Percentiles rank a stretch among this genome's conserved stretches.
phyloP scores from a whole-genome alignment of 2,329 filamentous ascomycete genomes.

The Talaromyces sp. region DNA sequence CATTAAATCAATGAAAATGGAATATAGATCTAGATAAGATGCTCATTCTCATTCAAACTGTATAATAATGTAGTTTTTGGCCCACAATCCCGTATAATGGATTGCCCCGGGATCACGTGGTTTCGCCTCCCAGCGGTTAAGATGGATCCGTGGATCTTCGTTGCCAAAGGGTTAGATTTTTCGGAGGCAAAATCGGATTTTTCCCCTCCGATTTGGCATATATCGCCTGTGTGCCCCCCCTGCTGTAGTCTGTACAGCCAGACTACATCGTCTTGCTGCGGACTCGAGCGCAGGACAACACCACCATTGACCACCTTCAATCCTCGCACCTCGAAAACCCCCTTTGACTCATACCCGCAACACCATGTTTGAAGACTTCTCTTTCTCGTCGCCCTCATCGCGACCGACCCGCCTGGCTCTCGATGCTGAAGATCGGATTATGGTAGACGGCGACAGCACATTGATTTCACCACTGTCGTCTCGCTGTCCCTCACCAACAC shows the following conservation, averaged over 20 bases:
- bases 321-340: not conserved
- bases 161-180: not conserved
- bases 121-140: slow-evolving; percentile 3
- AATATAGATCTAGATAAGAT: not conserved
- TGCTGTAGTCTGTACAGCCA: slow-evolving; percentile 2
- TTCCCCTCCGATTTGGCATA: not conserved
- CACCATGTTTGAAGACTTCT: slow-evolving; percentile 47
- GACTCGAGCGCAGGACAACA: slow-evolving; percentile 14
- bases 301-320: slow-evolving; percentile 1
- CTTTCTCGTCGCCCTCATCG: slow-evolving; percentile 43
- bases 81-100: not conserved
- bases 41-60: not conserved
- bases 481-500: slow-evolving; percentile 47
- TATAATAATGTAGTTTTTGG: not conserved
- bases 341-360: slow-evolving; percentile 3
- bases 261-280: slow-evolving; percentile 10
- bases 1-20: not conserved
- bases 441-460: slow-evolving; percentile 40
- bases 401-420: slow-evolving; percentile 29
- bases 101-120: not conserved
- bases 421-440: slow-evolving; percentile 39
- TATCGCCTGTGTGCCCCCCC: not conserved
- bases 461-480: slow-evolving; percentile 47
- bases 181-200: slow-evolving; percentile 4
- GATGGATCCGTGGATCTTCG: slow-evolving; percentile 1